Percentiles rank a stretch among this genome's conserved stretches.
Conservation (phyloP, 345 rosid species). For the Mercurialis annua region DNA sequence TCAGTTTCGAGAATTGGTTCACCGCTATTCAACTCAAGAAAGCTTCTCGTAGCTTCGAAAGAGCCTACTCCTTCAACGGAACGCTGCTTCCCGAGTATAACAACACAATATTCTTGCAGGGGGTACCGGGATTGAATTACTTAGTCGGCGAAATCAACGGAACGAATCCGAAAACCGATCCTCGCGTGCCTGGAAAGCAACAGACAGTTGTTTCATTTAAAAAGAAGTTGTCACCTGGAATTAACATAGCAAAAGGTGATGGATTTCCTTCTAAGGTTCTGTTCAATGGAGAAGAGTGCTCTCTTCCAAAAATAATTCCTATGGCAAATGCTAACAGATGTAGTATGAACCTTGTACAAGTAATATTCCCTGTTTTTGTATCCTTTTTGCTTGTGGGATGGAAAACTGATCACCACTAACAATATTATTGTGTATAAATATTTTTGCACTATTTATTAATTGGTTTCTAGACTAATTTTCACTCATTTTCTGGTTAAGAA, state of each 20-base stretch:
- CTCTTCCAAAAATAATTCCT: constrained; percentile 63
- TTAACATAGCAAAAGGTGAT: constrained; percentile 55
- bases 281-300: constrained; percentile 94
- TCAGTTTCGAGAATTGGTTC: constrained; percentile 67
- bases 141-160: constrained; percentile 60
- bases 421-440: not conserved
- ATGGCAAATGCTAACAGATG: constrained; percentile 19
- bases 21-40: constrained; percentile 55
- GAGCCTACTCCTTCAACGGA: constrained; percentile 76
- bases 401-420: not conserved
- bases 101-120: constrained; percentile 65
- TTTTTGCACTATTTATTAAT: not conserved
- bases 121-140: constrained; percentile 59
- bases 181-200: constrained; percentile 77
- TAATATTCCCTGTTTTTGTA: not conserved
- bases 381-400: not conserved
- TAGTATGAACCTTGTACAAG: not conserved
- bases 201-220: constrained; percentile 78
- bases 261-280: constrained; percentile 69
- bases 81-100: constrained; percentile 42
- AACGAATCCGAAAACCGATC: constrained; percentile 32
- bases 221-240: constrained; percentile 41
- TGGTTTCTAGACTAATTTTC: no score
- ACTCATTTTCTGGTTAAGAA: no score
- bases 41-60: constrained; percentile 57